Evolutionary conservation across 495 filamentous ascomycete species (phyloP), one percentile per base, ranked within the genome.

Genomic region (Amorphotheca resinae): DNA sequence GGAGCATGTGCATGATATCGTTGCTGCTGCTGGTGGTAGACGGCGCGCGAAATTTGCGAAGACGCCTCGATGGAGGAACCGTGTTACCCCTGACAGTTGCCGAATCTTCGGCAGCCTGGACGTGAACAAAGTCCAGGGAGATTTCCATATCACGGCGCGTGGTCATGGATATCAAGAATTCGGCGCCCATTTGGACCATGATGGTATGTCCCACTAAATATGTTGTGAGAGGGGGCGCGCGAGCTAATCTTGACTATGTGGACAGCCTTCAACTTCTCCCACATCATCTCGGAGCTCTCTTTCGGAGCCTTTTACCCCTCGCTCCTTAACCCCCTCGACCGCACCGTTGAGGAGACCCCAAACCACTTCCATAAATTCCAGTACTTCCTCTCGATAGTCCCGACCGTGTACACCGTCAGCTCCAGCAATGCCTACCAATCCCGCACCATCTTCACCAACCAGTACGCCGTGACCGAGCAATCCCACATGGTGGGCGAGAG

Each of bases 361-460:
- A 41, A 53, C 38, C 72, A 95, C 69, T 96, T 95, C 70, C 80
- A 84, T 73, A 91, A 89, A 64, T 95, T 80, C 71, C 91, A 99
- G 66, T 99, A 99, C 74, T 96, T 91, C 70, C 77, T 95, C 60
- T 95, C 86, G 44, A 67, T 99, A 30, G 91, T 99, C 1, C 91
- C 91, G 0, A 99, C 91, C n/a, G 73, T 86, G 58, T 99, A 96
- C 70, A 81, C 79, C 42, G 76, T 77, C 31, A 63, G 70, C 45
- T 72, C 64, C 18, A 48, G 38, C 54, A 44, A 32, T 28, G 49
- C 57, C 28, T 56, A 57, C 33, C 35, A 49, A 30, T 41, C 40
- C 1, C 51, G 58, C 51, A 81, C 79, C 30, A 72, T 99, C 64
- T 75, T 80, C 64, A 96, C 91, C 17, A 96, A 99, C 67, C 91